These are phyloP conservation scores for Globisporangium paroecandrum DNA, from an alignment of 352 stramenopile species.

Conservation along the genomic window DNA sequence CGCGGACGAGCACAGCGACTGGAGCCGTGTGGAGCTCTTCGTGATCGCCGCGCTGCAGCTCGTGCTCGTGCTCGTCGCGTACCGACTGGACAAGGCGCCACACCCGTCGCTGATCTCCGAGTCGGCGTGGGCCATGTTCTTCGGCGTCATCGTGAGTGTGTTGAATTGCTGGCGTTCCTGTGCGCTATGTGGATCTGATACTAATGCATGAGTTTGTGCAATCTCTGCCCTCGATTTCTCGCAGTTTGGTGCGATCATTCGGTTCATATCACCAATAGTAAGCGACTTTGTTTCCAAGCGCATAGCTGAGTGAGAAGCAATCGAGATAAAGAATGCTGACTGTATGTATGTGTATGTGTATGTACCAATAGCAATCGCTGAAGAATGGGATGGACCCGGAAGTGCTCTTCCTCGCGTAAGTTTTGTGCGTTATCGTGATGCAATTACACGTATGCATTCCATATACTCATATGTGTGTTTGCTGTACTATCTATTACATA, in stretches of 20 bases:
- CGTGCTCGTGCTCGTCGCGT: slow-evolving; percentile 74
- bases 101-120: slow-evolving; percentile 73
- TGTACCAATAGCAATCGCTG: slow-evolving; percentile 51
- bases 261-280: slow-evolving; percentile 80
- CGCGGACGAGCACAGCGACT: slow-evolving; percentile 37
- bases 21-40: slow-evolving; percentile 73
- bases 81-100: slow-evolving; percentile 68
- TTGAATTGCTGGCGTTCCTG: background rate
- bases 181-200: background rate
- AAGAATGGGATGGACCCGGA: slow-evolving; percentile 81
- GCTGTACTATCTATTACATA: slow-evolving; percentile 15
- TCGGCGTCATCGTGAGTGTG: slow-evolving; percentile 68
- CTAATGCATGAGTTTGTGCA: slow-evolving; percentile 1
- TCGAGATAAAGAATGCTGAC: background rate
- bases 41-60: slow-evolving; percentile 81
- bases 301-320: background rate
- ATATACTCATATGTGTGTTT: background rate
- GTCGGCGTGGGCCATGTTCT: slow-evolving; percentile 80
- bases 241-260: slow-evolving; percentile 70
- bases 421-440: background rate
- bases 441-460: background rate
- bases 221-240: background rate
- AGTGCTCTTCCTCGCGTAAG: slow-evolving; percentile 80
- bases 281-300: background rate
- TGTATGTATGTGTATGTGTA: slow-evolving; percentile 1